Evolutionary conservation across 2,329 filamentous ascomycete species (phyloP).

Genomic region (Fusarium cyanostomum): DNA sequence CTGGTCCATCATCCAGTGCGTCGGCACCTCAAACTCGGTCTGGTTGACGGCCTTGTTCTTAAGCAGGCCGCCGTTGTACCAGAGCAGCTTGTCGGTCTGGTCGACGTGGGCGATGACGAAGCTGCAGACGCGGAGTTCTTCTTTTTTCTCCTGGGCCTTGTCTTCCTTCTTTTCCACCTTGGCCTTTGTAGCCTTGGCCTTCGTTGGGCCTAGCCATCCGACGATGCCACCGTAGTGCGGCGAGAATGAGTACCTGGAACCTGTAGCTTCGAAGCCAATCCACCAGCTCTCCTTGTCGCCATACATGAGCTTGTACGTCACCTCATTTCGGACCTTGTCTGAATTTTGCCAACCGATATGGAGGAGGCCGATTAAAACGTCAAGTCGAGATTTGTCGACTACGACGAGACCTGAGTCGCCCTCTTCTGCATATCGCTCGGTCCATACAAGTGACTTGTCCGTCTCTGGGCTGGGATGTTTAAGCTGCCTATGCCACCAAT

Average conservation of each 20-base stretch:
- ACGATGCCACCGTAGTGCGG: slow-evolving; percentile 53
- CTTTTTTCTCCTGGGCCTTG: slow-evolving; percentile 1
- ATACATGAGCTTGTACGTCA: slow-evolving; percentile 53
- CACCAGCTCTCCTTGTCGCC: slow-evolving; percentile 60
- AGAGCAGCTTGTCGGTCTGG: slow-evolving; percentile 48
- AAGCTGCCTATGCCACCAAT: slow-evolving; percentile 52
- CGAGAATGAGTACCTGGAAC: slow-evolving; percentile 52
- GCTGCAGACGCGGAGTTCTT: slow-evolving; percentile 49
- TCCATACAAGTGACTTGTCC: slow-evolving; percentile 51
- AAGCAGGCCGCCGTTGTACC: slow-evolving; percentile 56
- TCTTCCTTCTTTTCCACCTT: slow-evolving; percentile 4
- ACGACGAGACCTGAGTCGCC: slow-evolving; percentile 55
- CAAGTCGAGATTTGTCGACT: slow-evolving; percentile 51
- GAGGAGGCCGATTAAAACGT: slow-evolving; percentile 52
- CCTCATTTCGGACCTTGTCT: slow-evolving; percentile 49
- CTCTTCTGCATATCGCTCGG: slow-evolving; percentile 53
- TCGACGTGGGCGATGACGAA: slow-evolving; percentile 56
- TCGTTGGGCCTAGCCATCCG: slow-evolving; percentile 43
- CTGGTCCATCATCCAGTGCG: slow-evolving; percentile 53
- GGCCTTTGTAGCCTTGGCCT: neutral
- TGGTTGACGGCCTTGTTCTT: slow-evolving; percentile 51
- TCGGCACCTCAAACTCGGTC: slow-evolving; percentile 48
- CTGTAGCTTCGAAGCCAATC: slow-evolving; percentile 55
- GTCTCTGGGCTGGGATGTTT: slow-evolving; percentile 47
- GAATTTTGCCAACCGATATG: slow-evolving; percentile 58